These are phyloP conservation scores for Colletotrichum sp. DNA, from an alignment of 2,329 filamentous ascomycete genomes.

Conservation along the genomic window DNA sequence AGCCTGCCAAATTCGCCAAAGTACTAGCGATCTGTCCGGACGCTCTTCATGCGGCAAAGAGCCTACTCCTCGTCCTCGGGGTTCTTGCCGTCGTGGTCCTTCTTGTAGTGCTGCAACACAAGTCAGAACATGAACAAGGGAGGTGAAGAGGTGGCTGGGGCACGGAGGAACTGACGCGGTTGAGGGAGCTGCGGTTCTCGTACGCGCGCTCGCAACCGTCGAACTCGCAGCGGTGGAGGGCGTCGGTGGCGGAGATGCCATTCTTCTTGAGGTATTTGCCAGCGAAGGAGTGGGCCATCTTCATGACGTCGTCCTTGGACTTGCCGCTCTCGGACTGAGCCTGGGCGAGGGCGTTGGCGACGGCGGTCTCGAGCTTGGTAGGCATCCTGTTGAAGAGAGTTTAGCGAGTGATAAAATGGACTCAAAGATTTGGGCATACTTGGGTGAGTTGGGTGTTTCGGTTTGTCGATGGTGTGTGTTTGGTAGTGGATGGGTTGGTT, in stretches of 20 bases:
- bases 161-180: background rate
- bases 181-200: background rate
- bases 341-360: background rate
- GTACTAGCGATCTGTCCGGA: background rate
- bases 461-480: background rate
- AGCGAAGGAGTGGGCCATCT: background rate
- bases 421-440: background rate
- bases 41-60: accelerated
- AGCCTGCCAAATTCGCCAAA: background rate
- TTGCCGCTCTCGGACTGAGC: background rate
- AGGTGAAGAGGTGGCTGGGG: background rate
- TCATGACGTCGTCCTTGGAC: background rate
- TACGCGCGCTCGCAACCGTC: background rate
- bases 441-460: background rate
- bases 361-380: background rate
- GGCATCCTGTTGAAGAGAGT: background rate
- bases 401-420: background rate
- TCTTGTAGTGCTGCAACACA: background rate
- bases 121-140: background rate
- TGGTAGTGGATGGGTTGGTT: background rate
- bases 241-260: background rate
- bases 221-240: background rate
- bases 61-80: background rate
- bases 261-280: background rate
- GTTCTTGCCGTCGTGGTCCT: background rate